Percentiles rank a stretch among this genome's conserved stretches.
These are phyloP conservation scores for Pichia sp. DNA, from an alignment of 1,139 yeast genomes.

Conservation along the genomic window DNA sequence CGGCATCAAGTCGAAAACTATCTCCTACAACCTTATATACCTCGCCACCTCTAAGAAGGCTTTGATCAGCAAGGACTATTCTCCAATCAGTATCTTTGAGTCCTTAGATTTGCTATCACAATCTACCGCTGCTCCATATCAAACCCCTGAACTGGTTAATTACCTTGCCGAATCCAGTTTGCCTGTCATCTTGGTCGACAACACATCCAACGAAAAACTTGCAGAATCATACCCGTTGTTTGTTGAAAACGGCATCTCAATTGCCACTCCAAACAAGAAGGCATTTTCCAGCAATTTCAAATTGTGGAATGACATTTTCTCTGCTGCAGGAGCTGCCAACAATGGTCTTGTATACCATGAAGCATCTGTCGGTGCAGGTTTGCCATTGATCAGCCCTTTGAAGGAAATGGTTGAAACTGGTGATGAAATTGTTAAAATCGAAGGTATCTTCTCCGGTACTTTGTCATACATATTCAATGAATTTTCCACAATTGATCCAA, in stretches of 20 bases:
- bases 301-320: slow-evolving; percentile 74
- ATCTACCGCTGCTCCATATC: slow-evolving; percentile 48
- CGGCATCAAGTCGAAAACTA: slow-evolving; percentile 31
- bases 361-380: slow-evolving; percentile 99
- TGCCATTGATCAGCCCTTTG: slow-evolving; percentile 86
- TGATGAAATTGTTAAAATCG: slow-evolving; percentile 83
- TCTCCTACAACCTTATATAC: slow-evolving; percentile 71
- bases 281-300: slow-evolving; percentile 82
- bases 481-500: slow-evolving; percentile 65
- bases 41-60: slow-evolving; percentile 75
- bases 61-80: slow-evolving; percentile 60
- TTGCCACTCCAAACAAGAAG: slow-evolving; percentile 97
- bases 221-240: slow-evolving; percentile 76
- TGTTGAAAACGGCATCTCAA: slow-evolving; percentile 73
- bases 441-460: slow-evolving; percentile 96
- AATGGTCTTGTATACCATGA: slow-evolving; percentile 86
- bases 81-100: slow-evolving; percentile 58
- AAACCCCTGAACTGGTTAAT: slow-evolving; percentile 53
- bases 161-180: slow-evolving; percentile 61
- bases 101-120: slow-evolving; percentile 47
- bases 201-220: slow-evolving; percentile 77
- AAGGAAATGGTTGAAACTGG: slow-evolving; percentile 88
- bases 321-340: slow-evolving; percentile 42
- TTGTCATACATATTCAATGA: slow-evolving; percentile 94
- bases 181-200: slow-evolving; percentile 86